A percentile compares a stretch with the other conserved stretches of the same genome.
These are phyloP conservation scores for Dipteronia dyeriana DNA, from an alignment of 345 rosid genomes.

Conservation along the genomic window DNA sequence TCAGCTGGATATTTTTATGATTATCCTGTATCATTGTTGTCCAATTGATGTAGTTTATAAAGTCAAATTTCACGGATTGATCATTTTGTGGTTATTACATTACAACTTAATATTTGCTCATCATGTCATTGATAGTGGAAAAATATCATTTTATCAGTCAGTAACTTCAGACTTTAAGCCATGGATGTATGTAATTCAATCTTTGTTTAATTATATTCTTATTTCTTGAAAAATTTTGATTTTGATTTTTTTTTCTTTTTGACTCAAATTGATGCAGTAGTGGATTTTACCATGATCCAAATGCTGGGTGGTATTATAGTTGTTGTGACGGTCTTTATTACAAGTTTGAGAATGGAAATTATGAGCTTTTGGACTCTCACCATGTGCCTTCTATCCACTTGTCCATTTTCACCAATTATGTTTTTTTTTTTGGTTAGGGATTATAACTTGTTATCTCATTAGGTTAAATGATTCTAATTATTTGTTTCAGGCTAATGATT, in stretches of 20 bases:
- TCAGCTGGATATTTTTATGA: background rate
- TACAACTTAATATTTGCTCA: too few relatives aligned
- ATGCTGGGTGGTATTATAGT: constrained; percentile 89
- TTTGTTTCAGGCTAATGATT: constrained; percentile 31
- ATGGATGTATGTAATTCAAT: background rate
- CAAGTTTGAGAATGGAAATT: constrained; percentile 75
- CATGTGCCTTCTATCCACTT: constrained; percentile 33
- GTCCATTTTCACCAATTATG: constrained; percentile 1
- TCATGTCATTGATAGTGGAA: too few relatives aligned
- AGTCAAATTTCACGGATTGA: background rate
- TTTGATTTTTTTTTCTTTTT: background rate
- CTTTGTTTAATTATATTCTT: background rate
- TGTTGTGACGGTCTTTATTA: constrained; percentile 76
- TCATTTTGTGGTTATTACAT: background rate
- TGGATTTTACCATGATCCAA: constrained; percentile 87
- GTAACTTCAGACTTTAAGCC: too few relatives aligned
- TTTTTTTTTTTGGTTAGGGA: background rate
- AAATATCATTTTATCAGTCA: background rate
- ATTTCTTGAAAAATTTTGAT: too few relatives aligned
- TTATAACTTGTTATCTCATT: background rate
- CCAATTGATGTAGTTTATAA: background rate
- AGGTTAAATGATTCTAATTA: background rate
- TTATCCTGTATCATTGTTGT: background rate
- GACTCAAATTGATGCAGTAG: constrained; percentile 45
- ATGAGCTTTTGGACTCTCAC: constrained; percentile 51